Conservation (phyloP, 2,329 filamentous ascomycete species). For the Trichoderma atrobrunneum region DNA sequence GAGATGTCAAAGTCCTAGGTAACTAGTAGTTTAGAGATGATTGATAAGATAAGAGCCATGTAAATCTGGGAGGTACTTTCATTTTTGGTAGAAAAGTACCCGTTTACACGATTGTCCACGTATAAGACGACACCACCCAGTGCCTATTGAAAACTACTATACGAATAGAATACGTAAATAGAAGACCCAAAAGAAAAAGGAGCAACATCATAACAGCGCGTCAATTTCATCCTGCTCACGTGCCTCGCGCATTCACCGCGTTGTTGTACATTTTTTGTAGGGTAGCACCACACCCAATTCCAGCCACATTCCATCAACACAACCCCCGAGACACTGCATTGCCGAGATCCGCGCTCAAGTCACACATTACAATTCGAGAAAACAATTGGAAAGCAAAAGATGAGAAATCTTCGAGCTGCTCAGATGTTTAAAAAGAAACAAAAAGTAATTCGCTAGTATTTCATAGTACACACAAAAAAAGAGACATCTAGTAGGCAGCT, state of each 20-base stretch:
- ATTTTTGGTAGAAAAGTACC: no score
- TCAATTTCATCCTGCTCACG: not conserved
- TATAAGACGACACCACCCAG: no score
- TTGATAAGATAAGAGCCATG: not conserved
- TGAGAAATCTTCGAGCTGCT: not conserved
- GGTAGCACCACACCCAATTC: not conserved
- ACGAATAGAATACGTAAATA: not conserved
- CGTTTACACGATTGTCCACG: not conserved
- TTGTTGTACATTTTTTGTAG: not conserved
- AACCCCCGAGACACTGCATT: not conserved
- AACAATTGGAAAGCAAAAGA: not conserved
- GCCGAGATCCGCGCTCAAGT: constrained; percentile 1
- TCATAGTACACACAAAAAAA: not conserved
- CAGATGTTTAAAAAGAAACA: not conserved
- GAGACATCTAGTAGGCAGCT: not conserved
- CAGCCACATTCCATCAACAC: not conserved
- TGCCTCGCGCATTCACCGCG: not conserved
- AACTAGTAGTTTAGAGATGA: not conserved
- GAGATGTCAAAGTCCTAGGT: not conserved
- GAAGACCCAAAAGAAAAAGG: not conserved
- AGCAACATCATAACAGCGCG: not conserved
- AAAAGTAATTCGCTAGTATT: constrained; percentile 5
- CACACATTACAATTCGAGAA: not conserved
- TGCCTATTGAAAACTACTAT: not conserved
- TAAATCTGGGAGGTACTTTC: no score